phyloP scores from a whole-genome alignment of 768 basidiomycete species.

The Tylopilus felleus region DNA sequence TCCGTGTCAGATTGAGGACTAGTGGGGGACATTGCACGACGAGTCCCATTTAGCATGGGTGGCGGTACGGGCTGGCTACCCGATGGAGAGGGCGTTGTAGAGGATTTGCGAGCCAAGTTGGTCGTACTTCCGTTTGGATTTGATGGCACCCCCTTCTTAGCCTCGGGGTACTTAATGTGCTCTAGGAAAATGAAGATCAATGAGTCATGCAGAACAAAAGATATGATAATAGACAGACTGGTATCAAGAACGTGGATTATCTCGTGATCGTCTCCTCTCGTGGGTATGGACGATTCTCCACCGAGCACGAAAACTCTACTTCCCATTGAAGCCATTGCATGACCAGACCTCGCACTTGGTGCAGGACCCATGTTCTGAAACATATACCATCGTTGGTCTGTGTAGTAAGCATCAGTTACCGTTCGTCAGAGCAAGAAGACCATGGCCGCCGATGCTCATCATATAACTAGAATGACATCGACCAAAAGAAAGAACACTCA shows the following conservation, averaged over 20 bases:
- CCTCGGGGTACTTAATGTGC: slow-evolving; percentile 91
- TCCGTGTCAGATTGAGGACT: slow-evolving; percentile 47
- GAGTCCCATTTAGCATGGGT: slow-evolving; percentile 33
- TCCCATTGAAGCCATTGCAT: slow-evolving; percentile 96
- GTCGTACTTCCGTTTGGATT: slow-evolving; percentile 26
- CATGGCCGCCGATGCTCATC: neutral
- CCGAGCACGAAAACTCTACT: slow-evolving; percentile 90
- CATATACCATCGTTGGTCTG: slow-evolving; percentile 99
- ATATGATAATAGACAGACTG: slow-evolving; percentile 50
- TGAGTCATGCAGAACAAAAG: neutral
- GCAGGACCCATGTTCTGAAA: slow-evolving; percentile 99
- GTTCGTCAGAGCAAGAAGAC: slow-evolving; percentile 1
- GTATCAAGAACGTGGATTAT: slow-evolving; percentile 93
- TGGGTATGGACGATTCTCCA: slow-evolving; percentile 81
- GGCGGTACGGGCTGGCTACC: slow-evolving; percentile 28
- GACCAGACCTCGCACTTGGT: slow-evolving; percentile 88
- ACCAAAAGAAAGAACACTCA: slow-evolving; percentile 45
- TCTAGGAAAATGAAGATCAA: slow-evolving; percentile 39
- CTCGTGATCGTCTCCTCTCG: slow-evolving; percentile 73
- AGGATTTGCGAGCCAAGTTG: slow-evolving; percentile 46
- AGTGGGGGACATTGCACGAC: slow-evolving; percentile 71
- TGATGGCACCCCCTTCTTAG: slow-evolving; percentile 40
- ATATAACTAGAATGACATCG: neutral
- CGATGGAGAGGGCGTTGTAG: slow-evolving; percentile 37
- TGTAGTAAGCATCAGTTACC: slow-evolving; percentile 9